phyloP scores from a whole-genome alignment of 345 rosid genomes.

The Heritiera littoralis region DNA sequence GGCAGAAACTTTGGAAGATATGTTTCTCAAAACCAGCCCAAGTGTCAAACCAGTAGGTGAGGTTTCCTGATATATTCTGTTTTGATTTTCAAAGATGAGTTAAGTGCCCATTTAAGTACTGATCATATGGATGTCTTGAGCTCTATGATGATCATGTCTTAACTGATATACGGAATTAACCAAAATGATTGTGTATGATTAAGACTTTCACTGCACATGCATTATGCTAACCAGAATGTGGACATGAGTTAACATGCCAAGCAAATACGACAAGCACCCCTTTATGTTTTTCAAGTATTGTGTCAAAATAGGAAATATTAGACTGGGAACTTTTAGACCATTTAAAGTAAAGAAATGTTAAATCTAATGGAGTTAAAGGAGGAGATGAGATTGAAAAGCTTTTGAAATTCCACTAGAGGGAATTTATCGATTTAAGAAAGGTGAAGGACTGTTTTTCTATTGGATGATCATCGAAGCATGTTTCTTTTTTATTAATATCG shows the following conservation, averaged over 20 bases:
- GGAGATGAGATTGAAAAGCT: background rate
- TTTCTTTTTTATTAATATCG: slow-evolving; percentile 9
- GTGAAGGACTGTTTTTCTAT: background rate
- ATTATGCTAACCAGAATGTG: background rate
- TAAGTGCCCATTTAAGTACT: slow-evolving; percentile 12
- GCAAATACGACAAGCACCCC: background rate
- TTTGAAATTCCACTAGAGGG: background rate
- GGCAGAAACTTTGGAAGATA: slow-evolving; percentile 65
- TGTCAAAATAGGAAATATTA: background rate
- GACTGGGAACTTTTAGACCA: background rate
- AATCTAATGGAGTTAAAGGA: background rate
- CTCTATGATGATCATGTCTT: background rate
- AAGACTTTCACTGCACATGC: background rate
- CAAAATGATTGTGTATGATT: background rate
- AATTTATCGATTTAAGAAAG: background rate
- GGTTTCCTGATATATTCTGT: slow-evolving; percentile 23
- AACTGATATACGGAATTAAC: background rate
- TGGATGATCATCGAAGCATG: background rate
- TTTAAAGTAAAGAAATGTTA: background rate
- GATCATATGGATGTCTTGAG: background rate
- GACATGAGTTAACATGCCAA: background rate
- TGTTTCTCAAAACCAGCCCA: slow-evolving; percentile 50
- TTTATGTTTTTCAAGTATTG: background rate
- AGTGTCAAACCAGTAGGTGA: slow-evolving; percentile 38
- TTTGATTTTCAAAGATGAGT: slow-evolving; percentile 10